Evolutionary conservation across 768 basidiomycete species (phyloP), one percentile per base, ranked within the genome.

Genomic region (Podaxis sp.): DNA sequence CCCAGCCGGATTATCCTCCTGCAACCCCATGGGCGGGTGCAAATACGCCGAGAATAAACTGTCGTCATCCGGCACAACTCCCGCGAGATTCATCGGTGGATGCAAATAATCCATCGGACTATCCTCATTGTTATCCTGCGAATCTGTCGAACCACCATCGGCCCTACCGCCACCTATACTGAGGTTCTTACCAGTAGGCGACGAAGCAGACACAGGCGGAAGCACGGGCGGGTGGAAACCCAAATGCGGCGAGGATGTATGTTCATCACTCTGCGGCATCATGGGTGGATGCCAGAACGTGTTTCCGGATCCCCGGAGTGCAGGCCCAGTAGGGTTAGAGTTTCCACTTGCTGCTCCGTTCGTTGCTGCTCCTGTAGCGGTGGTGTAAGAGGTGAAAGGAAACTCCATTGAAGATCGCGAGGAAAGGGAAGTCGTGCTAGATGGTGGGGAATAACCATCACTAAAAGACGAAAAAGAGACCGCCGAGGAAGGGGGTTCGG

Each of bases 261-360:
- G 69, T 17, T 70, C 60, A 28, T 82, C 82, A 60, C 66, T 71
- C 65, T 85, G 83, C 3, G 84, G 77, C 66, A 89, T 80, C 82
- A 89, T 88, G 10, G 90, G 87, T 2, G 90, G 89, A 73, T 93
- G 91, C 89, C 90, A 91, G 68, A 89, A 88, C 7, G 87, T 83
- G 65, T 83, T 87, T 0, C 81, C 82, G 4, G 82, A 83, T 4
- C 84, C 85, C 15, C 86, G 77, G 30, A 87, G 74, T 3, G 82
- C 79, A n/a, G 80, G 81, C 44, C 83, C 80, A 41, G 61, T 15
- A 17, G 54, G 56, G 48, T 51, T 40, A 6, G 36, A 11, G 22
- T 22, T 40, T 20, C 44, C 57, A 58, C 57, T n/a, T 11, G 20
- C 12, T 28, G 40, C 24, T 8, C 59, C 54, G 28, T 22, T 66